Evolutionary conservation across 2,329 filamentous ascomycete genomes (phyloP), one percentile per base, ranked within the genome.

Genomic region (Monascus ruber): DNA sequence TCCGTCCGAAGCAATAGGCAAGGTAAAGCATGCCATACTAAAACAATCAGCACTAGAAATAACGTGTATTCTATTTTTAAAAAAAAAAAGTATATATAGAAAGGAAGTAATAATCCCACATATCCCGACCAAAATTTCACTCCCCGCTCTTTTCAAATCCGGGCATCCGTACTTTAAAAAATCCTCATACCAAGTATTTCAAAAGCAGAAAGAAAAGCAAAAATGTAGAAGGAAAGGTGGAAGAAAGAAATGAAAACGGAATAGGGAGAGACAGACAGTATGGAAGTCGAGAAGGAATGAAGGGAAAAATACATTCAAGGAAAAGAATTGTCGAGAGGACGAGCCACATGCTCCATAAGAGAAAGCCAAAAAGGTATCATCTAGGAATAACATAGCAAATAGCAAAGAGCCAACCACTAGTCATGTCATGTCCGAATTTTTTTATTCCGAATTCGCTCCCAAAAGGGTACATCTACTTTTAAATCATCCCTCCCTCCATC

Each of bases 401-500:
- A 28, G 33, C 38, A 33, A 29, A 29, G 24, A 25, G 6, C 24
- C 17, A 36, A 32, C 33, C 38, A 28, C 17, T 17, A 17, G 17
- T 17, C 17, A 17, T 17, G 17, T 17, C 17, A 17, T 3, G 17
- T 17, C 17, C 17, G 17, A 17, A 17, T 17, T 17, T 17, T 17
- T 3, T 17, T 17, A 17, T 17, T 17, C 17, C 17, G 17, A 17
- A 17, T 17, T 17, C 17, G 17, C 17, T 17, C 17, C 17, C 2
- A 17, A 17, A 17, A 17, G 17, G 17, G 17, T 17, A 17, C 17
- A 17, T 17, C 17, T 17, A 42, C 2, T 5, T 25, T 55, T 50
- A 66, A 39, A 66, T 64, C 63, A 66, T 60, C 25, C 57, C 53
- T 40, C 51, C 62, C 40, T 55, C 59, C 44, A 48, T 59, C 37